Base-by-base conservation (phyloP, 805 yeast genomes). In the Candida quercuum region DNA sequence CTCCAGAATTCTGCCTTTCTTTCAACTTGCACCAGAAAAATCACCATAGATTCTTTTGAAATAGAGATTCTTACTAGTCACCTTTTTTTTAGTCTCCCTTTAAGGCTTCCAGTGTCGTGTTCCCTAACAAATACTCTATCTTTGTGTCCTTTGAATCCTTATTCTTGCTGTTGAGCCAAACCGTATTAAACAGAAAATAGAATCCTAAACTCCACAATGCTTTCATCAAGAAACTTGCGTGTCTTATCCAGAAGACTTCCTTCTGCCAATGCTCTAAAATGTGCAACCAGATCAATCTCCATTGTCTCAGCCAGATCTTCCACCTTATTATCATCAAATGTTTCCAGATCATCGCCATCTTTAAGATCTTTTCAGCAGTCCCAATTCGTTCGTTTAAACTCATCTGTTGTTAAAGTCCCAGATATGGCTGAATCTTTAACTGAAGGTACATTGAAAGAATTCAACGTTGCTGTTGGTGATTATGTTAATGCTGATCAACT, bases 341-440 rank as follows among this genome's bases (percentile, higher is more conserved):
- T 35, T n/a, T 30, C 26, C 6, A 28, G 18, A 30, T 25, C 34
- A 14, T 24, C 35, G 6, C 30, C n/a, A n/a, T n/a, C 39, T 15
- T 18, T 22, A 24, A 12, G 15, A 21, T 27, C 30, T 10, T 13
- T 22, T 19, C 16, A 14, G 31, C 28, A 17, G 32, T 25, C 39
- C 34, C 49, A 45, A 33, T 38, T 47, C 25, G 41, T 44, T 16
- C 63, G 69, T 48, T 57, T 46, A 45, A 60, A 63, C 42, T 61
- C 71, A 28, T 69, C 68, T 45, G 63, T 59, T 34, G 95, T 91
- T 37, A 86, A 88, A 63, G 98, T 93, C 17, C 99, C 99, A 34
- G 94, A 86, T 48, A 88, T 93, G 97, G 98, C 99, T 31, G 99
- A 93, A 68, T 89, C 97, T 35, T 82, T 93, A 58, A 86, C 96